A percentile compares a stretch with the other conserved stretches of the same genome.
Conservation (phyloP, 306 rosid species). For the Pachyrhizus erosus region DNA sequence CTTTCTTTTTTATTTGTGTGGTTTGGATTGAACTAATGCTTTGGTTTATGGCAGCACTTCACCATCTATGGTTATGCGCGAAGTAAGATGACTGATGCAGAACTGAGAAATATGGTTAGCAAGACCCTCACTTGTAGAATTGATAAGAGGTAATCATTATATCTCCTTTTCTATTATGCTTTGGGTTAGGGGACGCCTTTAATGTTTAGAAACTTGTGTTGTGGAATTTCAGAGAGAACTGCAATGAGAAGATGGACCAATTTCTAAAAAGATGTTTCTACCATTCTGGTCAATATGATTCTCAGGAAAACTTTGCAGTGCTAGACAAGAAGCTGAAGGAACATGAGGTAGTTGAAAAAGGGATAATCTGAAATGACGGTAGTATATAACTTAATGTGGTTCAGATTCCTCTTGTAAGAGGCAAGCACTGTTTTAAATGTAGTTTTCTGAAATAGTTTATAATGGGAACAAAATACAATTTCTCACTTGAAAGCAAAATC, state of each 20-base stretch:
- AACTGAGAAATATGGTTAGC: constrained; percentile 87
- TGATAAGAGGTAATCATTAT: constrained; percentile 69
- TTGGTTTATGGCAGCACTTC: constrained; percentile 64
- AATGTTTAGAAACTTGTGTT: constrained; percentile 33
- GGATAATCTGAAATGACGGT: background rate
- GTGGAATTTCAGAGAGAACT: constrained; percentile 74
- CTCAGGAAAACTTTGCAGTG: constrained; percentile 71
- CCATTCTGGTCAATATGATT: constrained; percentile 95
- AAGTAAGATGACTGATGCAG: constrained; percentile 92
- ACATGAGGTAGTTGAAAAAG: constrained; percentile 72
- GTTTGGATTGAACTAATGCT: constrained; percentile 18
- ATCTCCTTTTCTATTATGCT: background rate
- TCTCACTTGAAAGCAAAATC: background rate
- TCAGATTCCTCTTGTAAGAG: background rate
- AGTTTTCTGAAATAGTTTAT: background rate
- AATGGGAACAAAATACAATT: background rate
- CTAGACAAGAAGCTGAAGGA: constrained; percentile 82
- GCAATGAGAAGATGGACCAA: constrained; percentile 81
- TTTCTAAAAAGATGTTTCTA: constrained; percentile 90
- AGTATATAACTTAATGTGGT: constrained; percentile 13
- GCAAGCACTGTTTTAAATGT: background rate
- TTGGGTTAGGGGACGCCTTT: constrained; percentile 28
- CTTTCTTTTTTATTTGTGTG: background rate
- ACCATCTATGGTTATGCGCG: constrained; percentile 86
- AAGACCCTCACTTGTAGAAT: constrained; percentile 93